Evolutionary conservation across 371 early-diverging fungal species (phyloP), one percentile per base, ranked within the genome.

Genomic region (Mortierella sp.): DNA sequence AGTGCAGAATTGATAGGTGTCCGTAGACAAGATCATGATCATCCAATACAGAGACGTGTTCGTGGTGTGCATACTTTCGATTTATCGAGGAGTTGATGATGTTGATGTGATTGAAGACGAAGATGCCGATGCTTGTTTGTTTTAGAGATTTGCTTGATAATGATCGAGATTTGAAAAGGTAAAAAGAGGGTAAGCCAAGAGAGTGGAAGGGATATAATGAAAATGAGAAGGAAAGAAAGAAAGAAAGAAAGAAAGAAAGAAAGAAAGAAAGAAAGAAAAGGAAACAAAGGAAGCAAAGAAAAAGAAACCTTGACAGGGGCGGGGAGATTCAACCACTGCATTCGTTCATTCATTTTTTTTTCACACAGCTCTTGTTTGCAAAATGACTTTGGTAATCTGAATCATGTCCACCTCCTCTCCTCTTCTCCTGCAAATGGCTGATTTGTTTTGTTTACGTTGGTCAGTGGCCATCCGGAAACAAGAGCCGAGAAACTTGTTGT

Each of bases 41-140:
- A 29, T 58, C 58, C 34, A 34, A 58, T 7, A 16, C 19, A 58
- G 3, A 22, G 19, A 9, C 29, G 53, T 13, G 10, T 24, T 7
- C 9, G 4, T 24, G 19, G 48, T 24, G 26, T 26, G 53, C 26
- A 14, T 13, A 26, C 29, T 3, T 52, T 53, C 24, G 58, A 58
- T 58, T 8, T 6, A 58, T 58, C 34, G 8, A 9, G 37, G 37
- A 8, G 58, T 58, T 58, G 16, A 19, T 16, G 4, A 16, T 5
- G 4, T 19, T 5, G 50, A 9, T 58, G 55, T 53, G 16, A 34
- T 58, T 22, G 34, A 4, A 19, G 58, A 58, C 37, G 47, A 34
- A 19, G 58, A 58, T n/a, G n/a, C n/a, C n/a, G n/a, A n/a, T n/a
- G 58, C 19, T 58, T 58, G 58, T 34, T 58, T 34, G 34, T 58